Evolutionary conservation across 2,329 filamentous ascomycete genomes (phyloP), one percentile per base, ranked within the genome.

Genomic region (Colletotrichum eleusines): DNA sequence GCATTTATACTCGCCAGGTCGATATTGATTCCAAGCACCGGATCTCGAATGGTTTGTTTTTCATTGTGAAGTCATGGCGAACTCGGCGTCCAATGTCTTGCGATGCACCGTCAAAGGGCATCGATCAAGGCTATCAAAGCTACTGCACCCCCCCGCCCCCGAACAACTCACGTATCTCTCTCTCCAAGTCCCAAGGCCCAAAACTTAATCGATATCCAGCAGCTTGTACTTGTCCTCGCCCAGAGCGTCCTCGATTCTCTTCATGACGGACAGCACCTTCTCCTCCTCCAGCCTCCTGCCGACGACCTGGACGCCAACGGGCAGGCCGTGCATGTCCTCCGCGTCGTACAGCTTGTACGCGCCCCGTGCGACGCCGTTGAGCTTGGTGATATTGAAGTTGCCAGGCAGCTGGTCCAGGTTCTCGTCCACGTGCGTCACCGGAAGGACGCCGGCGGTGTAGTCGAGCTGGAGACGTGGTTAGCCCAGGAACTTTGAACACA

Each of bases 261-360:
- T 87, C 94, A 97, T 97, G 18, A 92, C 86, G 0, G 91, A 89
- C 60, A 97, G 81, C 0, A 97, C 93, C 83, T 95, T 96, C 82
- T 97, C 94, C 79, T 97, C 94, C 77, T 96, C 91, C 75, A 97
- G 82, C 44, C 94, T 86, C 51, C 91, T 85, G 0, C 94, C 94
- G 0, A 97, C 91, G 31, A 97, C 86, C 80, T 97, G 94, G 9
- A 98, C 90, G 0, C 89, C 95, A 0, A 97, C 94, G 0, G 95
- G 95, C 50, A 98, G 83, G 0, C 94, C 95, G 57, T 94, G 91
- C 95, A 98, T 98, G 69, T 89, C 90, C 18, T 84, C 82, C 0
- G 94, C 90, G 78, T 98, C 89, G 78, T 98, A 98, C 75, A 94
- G 87, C 81, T 92, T 94, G 80, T 96, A 97, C 0, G 94, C 95